Percentiles rank a stretch among this genome's conserved stretches.
Conservation (phyloP, 306 rosid genomes). For the Gastrolobium villosum region DNA sequence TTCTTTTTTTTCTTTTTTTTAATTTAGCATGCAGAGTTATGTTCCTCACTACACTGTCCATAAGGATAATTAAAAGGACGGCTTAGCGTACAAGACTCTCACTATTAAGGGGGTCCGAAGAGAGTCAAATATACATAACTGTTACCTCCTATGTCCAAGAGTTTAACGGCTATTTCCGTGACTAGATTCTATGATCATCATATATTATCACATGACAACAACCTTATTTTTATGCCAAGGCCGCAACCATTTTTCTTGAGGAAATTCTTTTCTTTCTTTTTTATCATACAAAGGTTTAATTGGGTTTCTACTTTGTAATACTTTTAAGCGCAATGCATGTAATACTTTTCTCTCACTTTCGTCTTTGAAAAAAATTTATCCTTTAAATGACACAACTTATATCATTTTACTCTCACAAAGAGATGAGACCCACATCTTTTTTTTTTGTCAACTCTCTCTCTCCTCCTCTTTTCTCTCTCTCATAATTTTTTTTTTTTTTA, state of each 20-base stretch:
- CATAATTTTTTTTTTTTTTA: no score
- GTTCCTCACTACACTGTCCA: background rate
- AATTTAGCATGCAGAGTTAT: background rate
- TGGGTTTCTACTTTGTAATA: background rate
- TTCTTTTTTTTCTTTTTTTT: background rate
- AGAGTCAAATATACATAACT: background rate
- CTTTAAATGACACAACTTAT: no score
- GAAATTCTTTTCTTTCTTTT: no score
- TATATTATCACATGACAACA: background rate
- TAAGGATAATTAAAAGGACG: background rate
- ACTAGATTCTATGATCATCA: background rate
- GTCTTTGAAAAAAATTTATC: no score
- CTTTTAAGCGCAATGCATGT: background rate
- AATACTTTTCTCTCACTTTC: background rate
- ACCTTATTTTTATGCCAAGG: background rate
- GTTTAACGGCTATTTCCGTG: background rate
- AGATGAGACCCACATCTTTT: no score
- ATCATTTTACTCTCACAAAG: no score
- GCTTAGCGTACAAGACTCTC: background rate
- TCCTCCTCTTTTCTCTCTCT: no score
- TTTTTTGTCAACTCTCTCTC: no score
- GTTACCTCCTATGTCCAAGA: background rate
- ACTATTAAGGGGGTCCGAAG: background rate
- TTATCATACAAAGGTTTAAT: background rate
- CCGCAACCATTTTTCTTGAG: background rate